A percentile compares a stretch with the other conserved stretches of the same genome.
These are phyloP conservation scores for Phanerodontia chrysosporium DNA, from an alignment of 768 basidiomycete species.

Conservation along the genomic window DNA sequence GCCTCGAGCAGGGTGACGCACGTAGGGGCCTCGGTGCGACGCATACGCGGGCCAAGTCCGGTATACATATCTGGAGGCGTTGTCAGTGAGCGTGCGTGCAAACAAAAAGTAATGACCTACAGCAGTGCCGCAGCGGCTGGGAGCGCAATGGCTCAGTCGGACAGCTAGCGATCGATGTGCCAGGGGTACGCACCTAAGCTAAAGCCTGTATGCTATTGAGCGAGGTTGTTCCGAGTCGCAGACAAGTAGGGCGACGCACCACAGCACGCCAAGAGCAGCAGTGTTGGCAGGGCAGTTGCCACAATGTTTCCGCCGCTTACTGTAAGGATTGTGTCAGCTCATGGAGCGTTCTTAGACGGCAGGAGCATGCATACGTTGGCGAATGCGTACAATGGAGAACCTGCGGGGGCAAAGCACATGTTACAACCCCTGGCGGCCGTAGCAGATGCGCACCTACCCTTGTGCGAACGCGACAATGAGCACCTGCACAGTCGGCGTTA, in stretches of 20 bases:
- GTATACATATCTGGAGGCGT: background rate
- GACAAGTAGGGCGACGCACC: background rate
- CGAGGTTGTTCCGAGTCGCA: background rate
- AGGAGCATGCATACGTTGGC: constrained; percentile 1
- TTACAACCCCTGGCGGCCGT: too few relatives aligned
- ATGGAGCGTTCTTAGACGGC: too few relatives aligned
- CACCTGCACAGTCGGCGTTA: background rate
- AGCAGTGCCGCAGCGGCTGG: background rate
- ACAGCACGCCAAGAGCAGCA: too few relatives aligned
- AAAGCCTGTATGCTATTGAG: background rate
- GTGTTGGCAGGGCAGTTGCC: background rate
- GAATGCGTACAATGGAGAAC: constrained; percentile 8
- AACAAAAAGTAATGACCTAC: background rate
- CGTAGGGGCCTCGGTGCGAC: background rate
- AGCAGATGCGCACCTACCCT: constrained; percentile 1
- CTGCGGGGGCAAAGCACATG: background rate
- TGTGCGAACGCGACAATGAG: background rate
- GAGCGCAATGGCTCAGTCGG: background rate
- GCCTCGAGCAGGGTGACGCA: background rate
- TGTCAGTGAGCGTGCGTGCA: background rate
- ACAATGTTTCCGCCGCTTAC: constrained; percentile 3
- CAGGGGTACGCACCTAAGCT: constrained; percentile 5
- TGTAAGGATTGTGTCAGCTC: background rate
- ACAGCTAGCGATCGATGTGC: background rate
- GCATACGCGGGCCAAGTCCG: background rate